phyloP scores from a whole-genome alignment of 2,329 filamentous ascomycete genomes.

The Septoria petroselini region DNA sequence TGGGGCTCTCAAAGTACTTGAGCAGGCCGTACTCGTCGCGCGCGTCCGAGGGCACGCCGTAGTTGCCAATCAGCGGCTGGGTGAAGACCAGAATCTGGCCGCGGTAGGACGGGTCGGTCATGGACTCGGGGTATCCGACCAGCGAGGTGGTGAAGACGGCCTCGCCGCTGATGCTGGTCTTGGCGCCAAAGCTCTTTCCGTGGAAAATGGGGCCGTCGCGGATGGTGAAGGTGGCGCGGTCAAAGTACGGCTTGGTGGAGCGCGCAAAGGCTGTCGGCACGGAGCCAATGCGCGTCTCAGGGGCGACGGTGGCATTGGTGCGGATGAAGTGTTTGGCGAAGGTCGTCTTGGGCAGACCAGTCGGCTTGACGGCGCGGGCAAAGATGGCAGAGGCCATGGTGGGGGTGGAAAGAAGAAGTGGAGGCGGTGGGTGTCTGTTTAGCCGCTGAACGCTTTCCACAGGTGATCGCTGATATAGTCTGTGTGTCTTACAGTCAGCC shows the following conservation, averaged over 20 bases:
- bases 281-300: slow-evolving; percentile 67
- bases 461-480: slow-evolving; percentile 68
- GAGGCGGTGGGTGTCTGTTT: slow-evolving; percentile 37
- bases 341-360: slow-evolving; percentile 38
- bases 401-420: slow-evolving; percentile 24
- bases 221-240: slow-evolving; percentile 91
- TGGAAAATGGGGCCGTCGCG: slow-evolving; percentile 93
- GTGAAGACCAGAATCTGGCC: slow-evolving; percentile 98
- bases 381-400: slow-evolving; percentile 50
- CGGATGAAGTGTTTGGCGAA: slow-evolving; percentile 49
- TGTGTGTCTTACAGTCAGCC: slow-evolving; percentile 12
- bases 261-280: slow-evolving; percentile 54
- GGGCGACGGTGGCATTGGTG: slow-evolving; percentile 62
- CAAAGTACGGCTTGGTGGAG: slow-evolving; percentile 62
- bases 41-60: slow-evolving; percentile 83
- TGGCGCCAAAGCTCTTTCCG: slow-evolving; percentile 93
- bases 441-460: slow-evolving; percentile 65
- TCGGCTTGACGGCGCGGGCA: slow-evolving; percentile 53
- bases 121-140: slow-evolving; percentile 92
- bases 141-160: slow-evolving; percentile 98
- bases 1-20: slow-evolving; percentile 97
- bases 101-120: slow-evolving; percentile 67
- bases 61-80: slow-evolving; percentile 96
- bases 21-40: slow-evolving; percentile 86
- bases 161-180: slow-evolving; percentile 94